These are phyloP conservation scores for Albatrellus ellisii DNA, from an alignment of 768 basidiomycete species.

Conservation along the genomic window DNA sequence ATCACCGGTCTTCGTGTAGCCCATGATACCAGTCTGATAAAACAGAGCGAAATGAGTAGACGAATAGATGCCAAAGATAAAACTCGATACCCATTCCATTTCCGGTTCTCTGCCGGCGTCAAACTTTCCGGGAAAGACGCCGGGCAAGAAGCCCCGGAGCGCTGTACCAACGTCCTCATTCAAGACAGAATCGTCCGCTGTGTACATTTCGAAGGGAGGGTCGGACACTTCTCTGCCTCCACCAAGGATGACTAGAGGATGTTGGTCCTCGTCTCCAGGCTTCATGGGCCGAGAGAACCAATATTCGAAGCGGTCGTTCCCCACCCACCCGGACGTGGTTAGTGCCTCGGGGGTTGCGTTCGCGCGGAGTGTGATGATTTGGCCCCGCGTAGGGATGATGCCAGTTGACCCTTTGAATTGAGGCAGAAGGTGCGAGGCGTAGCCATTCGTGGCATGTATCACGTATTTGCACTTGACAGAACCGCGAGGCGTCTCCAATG, in stretches of 20 bases:
- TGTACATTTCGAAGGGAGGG: conserved; percentile 35
- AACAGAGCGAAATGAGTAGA: neutral
- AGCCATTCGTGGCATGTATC: conserved; percentile 82
- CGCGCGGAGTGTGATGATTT: conserved; percentile 39
- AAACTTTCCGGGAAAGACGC: conserved; percentile 41
- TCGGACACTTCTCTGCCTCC: conserved; percentile 41
- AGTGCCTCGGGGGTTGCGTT: conserved; percentile 26
- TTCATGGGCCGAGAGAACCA: conserved; percentile 64
- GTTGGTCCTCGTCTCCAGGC: conserved; percentile 16
- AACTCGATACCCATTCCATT: conserved; percentile 63
- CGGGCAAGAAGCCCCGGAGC: conserved; percentile 48
- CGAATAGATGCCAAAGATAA: neutral
- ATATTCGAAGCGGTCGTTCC: conserved; percentile 48
- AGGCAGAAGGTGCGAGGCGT: conserved; percentile 67
- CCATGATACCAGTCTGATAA: conserved; percentile 73
- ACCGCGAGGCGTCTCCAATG: conserved; percentile 55
- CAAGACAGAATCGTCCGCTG: conserved; percentile 44
- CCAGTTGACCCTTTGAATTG: conserved; percentile 38
- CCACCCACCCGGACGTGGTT: conserved; percentile 23
- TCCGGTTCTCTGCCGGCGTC: conserved; percentile 39
- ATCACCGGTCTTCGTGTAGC: conserved; percentile 43
- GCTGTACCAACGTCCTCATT: conserved; percentile 32
- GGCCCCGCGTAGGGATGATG: conserved; percentile 64
- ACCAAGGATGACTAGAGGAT: conserved; percentile 59
- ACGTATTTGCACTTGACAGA: conserved; percentile 44